Evolutionary conservation across 2,329 filamentous ascomycete genomes (phyloP), one percentile per base, ranked within the genome.

Genomic region (Pseudogymnoascus sp.): DNA sequence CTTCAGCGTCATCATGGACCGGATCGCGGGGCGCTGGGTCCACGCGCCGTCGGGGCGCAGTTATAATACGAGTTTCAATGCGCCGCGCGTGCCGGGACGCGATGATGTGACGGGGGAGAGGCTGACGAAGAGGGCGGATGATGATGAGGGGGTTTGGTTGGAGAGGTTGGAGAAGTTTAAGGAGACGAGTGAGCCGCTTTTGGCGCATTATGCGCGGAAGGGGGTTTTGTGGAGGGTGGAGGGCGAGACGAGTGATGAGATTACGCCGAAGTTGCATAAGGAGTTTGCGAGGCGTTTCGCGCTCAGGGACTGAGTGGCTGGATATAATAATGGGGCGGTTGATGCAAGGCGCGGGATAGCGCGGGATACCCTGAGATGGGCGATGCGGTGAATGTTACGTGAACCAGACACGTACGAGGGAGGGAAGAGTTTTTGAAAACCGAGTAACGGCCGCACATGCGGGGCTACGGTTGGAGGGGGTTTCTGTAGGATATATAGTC

Each of bases 1-100:
- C 0, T 85, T 90, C 36, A 84, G 89, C 7, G 90, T 97, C 65
- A 92, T 99, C 65, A 83, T 97, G 68, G 86, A 92, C 69, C 89
- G 95, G 63, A 97, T 99, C 69, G 86, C 90, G 46, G 92, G 91
- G 61, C 89, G 95, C 64, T 97, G 93, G 93, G 89, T 97, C 42
- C 95, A 99, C 76, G 89, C 90, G 71, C 87, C 91, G 0, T 96
- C 91, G 0, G 95, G 95, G 1, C 84, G 95, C 28, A 89, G 97
- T 14, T 99, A 99, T 81, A 99, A 99, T 75, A 96, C 92, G 2
- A 87, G 87, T 0, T 99, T 96, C 79, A 92, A 97, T 73, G 83
- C 89, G 6, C 95, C 95, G 0, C 89, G 88, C 68, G 86, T 93
- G 1, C 77, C 85, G 0, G 93, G 95, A 25, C 84, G 82, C 68